A percentile compares a stretch with the other conserved stretches of the same genome.
These are phyloP conservation scores for Pezicula neosporulosa DNA, from an alignment of 2,329 filamentous ascomycete species.

Conservation along the genomic window DNA sequence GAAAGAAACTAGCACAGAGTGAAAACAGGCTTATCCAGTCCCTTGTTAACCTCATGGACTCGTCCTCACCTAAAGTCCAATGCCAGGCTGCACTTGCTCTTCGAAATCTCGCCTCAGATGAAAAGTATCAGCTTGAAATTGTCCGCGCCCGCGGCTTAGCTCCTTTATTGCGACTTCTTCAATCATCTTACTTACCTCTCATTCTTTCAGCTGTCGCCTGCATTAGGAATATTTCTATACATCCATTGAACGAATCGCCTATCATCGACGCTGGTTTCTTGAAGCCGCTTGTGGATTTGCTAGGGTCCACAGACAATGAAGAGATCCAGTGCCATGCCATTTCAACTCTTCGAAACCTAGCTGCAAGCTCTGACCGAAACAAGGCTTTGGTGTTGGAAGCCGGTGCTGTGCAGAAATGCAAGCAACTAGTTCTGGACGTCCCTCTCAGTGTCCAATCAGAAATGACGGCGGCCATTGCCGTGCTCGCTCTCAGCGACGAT, in stretches of 20 bases:
- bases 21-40: conserved; percentile 91
- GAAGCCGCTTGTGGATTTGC: conserved; percentile 85
- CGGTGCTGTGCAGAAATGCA: conserved; percentile 97
- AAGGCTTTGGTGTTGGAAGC: conserved; percentile 97
- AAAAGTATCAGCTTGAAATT: conserved; percentile 98
- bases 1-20: conserved; percentile 85
- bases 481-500: conserved; percentile 91
- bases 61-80: conserved; percentile 94
- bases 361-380: conserved; percentile 95
- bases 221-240: conserved; percentile 98
- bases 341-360: conserved; percentile 90
- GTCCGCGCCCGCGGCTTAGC: conserved; percentile 83
- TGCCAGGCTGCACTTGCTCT: conserved; percentile 94
- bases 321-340: conserved; percentile 99
- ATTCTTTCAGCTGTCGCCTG: conserved; percentile 97
- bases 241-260: conserved; percentile 94
- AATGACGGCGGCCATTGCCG: conserved; percentile 99
- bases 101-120: conserved; percentile 92
- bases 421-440: conserved; percentile 89
- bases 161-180: conserved; percentile 82
- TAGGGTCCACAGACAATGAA: conserved; percentile 95
- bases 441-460: conserved; percentile 94
- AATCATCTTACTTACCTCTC: conserved; percentile 92
- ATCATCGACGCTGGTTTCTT: conserved; percentile 98
- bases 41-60: conserved; percentile 94